Base-by-base conservation (phyloP, 768 basidiomycete genomes). In the Lactarius deliciosus region DNA sequence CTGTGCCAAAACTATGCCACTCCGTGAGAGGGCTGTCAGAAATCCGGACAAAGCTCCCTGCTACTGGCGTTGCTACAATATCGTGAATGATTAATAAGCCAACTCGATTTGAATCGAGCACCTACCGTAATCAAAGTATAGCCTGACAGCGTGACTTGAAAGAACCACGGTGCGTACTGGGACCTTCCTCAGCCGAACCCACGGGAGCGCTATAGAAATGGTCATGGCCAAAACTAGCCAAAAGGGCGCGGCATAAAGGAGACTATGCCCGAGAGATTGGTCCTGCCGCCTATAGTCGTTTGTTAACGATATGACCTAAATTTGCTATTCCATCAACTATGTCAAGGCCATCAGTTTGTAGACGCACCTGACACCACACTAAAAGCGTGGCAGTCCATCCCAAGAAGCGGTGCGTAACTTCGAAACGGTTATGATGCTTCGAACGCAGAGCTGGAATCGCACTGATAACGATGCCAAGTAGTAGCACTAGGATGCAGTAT, bases 121-220 rank as follows among this genome's bases (percentile, higher is more conserved):
- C 79, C 65, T 36, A 84, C 84, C 80, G 69, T 87, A 86, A 57
- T 85, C 81, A 75, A 86, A 86, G 75, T 86, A 80, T 25, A 87
- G 74, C 18, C 85, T 79, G 60, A 86, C 81, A 16, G 84, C 84
- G 72, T 86, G 85, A 63, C 79, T 79, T 1, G 85, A 86, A 40
- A 86, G 75, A 13, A 84, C 81, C 61, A 81, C 84, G 59, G 80
- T 77, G 22, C 78, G 77, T 43, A 87, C 84, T 9, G 81, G 78
- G 13, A 85, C 82, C 73, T 85, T 84, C 64, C 84, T 80, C 5
- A 88, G 79, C 55, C 84, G 77, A n/a, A 80, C 38, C 86, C 86
- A 88, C n/a, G 86, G 85, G 18, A 84, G 74, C 56, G 84, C 79
- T 64, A 86, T 83, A 22, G 84, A 86, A 30, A 79, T 73, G 54